Conservation (phyloP, 129 eudicot genomes). For the Helianthus tuberosus region DNA sequence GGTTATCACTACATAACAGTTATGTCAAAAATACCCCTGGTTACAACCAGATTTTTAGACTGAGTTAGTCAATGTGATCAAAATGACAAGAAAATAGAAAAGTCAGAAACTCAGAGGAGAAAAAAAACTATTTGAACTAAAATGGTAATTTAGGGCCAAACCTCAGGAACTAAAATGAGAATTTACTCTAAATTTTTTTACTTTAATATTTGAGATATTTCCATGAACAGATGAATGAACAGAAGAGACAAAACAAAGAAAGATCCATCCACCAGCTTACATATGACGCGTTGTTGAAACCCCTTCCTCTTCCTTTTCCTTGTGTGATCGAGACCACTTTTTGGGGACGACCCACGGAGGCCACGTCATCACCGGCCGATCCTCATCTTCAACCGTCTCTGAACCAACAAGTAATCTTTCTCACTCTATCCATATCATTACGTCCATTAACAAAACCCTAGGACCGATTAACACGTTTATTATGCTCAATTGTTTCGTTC, state of each 20-base stretch:
- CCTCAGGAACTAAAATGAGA: too few species aligned
- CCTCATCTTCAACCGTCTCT: background rate
- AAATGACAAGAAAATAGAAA: too few species aligned
- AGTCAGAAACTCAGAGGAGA: too few species aligned
- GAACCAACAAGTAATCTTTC: slow-evolving; percentile 14
- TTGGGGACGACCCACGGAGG: slow-evolving; percentile 31
- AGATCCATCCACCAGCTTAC: slow-evolving; percentile 36
- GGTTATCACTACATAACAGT: too few species aligned
- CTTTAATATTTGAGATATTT: slow-evolving; percentile 14
- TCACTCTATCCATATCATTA: slow-evolving; percentile 18
- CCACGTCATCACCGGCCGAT: slow-evolving; percentile 22
- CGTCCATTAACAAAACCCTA: slow-evolving; percentile 19
- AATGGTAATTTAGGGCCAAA: too few species aligned
- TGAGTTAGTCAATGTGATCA: too few species aligned
- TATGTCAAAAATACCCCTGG: too few species aligned
- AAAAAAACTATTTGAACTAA: too few species aligned
- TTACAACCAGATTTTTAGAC: too few species aligned
- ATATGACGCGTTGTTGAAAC: slow-evolving; percentile 37
- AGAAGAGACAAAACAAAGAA: slow-evolving; percentile 28
- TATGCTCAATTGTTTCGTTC: slow-evolving; percentile 9
- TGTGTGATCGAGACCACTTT: slow-evolving; percentile 24
- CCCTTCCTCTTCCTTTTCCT: background rate
- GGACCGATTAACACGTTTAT: background rate
- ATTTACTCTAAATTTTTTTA: too few species aligned
- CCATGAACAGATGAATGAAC: background rate